phyloP scores from a whole-genome alignment of 345 rosid genomes.

The Rubroshorea leprosula region DNA sequence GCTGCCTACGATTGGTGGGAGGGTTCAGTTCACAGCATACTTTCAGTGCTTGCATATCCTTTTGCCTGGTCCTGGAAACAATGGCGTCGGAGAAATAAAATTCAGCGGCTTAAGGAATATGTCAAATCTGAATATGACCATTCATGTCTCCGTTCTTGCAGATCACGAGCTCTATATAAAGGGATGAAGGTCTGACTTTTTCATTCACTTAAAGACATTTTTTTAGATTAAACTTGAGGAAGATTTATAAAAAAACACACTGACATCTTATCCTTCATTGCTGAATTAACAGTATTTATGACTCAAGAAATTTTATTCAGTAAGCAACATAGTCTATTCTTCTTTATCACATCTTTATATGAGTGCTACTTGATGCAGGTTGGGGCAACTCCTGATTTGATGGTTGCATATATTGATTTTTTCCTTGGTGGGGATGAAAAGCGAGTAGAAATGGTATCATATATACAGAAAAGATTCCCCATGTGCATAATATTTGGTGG shows the following conservation, averaged over 20 bases:
- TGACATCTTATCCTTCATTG: neutral
- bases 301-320: too few species aligned
- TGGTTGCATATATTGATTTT: conserved; percentile 92
- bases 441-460: conserved; percentile 84
- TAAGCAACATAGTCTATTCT: neutral
- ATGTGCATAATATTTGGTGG: conserved; percentile 98
- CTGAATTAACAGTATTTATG: too few species aligned
- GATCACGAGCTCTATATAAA: conserved; percentile 95
- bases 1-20: conserved; percentile 99
- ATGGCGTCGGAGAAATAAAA: conserved; percentile 82
- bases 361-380: conserved; percentile 48
- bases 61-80: conserved; percentile 99
- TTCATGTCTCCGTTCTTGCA: conserved; percentile 96
- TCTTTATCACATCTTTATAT: conserved; percentile 8
- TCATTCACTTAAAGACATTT: conserved; percentile 8
- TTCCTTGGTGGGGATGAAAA: conserved; percentile 99
- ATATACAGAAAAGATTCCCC: conserved; percentile 83
- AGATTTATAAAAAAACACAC: conserved; percentile 7
- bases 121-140: conserved; percentile 97
- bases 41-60: conserved; percentile 86
- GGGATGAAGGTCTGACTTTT: conserved; percentile 83
- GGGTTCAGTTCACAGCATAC: conserved; percentile 93
- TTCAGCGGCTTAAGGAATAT: conserved; percentile 91
- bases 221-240: neutral
- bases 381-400: conserved; percentile 92